Evolutionary conservation across 768 basidiomycete genomes (phyloP), one percentile per base, ranked within the genome.

Genomic region (Favolaschia claudopus): DNA sequence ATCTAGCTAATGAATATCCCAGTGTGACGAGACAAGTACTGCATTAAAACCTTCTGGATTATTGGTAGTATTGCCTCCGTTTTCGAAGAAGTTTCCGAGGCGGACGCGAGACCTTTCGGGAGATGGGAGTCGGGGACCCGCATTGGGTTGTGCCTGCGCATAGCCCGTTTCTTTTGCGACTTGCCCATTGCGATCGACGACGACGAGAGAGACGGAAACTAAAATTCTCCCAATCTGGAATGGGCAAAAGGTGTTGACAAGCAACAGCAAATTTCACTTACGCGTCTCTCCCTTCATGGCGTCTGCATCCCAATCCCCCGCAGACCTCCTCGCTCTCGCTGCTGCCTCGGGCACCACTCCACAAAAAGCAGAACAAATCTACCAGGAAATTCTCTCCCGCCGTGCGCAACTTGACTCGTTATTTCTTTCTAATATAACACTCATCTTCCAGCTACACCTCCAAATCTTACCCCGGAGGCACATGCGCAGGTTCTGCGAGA

Each of bases 71-170:
- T 87, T 29, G 86, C 88, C 59, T 92, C 86, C 25, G 82, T 85
- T 76, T 92, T 96, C 4, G 86, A 84, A 49, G 89, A 92, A 15
- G 87, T 81, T 42, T 88, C 82, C 7, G 88, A 83, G 2, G 89
- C 93, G 2, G 90, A 84, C 3, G 85, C 86, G 17, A 94, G 85
- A 4, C 96, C 96, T 60, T 87, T 85, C 4, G 92, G 89, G 4
- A 98, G 77, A 79, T 97, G 95, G 3, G 91, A 89, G 74, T 97
- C 95, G 20, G 96, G 95, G 0, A 98, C 95, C 32, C 95, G 84
- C 79, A 97, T 83, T 8, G 95, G 95, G 68, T 98, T 97, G 74
- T 97, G 95, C 55, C 95, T 81, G 39, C 92, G 87, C 89, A 88
- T 88, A 9, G 84, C 70, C 55, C 85, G 83, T 71, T 94, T 93